Base-by-base conservation (phyloP, 2,329 filamentous ascomycete species). In the Periglandula ipomoeae region DNA sequence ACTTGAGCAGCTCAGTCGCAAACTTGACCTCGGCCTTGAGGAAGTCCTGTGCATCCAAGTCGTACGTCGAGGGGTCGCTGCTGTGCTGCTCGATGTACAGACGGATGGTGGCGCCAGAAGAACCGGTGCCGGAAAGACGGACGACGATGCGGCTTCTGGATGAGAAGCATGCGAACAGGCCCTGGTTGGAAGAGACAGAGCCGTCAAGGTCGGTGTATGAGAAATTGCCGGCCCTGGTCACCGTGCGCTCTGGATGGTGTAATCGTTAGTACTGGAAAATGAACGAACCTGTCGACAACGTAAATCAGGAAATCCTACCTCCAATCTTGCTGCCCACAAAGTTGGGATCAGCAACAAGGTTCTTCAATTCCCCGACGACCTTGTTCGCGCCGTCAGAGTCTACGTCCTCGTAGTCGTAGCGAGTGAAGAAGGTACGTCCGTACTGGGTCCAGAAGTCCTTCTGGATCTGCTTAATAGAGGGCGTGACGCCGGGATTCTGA, bases 181-280 rank as follows among this genome's bases (percentile, higher is more conserved):
- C 93, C 74, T 98, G 93, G 75, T 96, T 94, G 65, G 89, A 88
- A 62, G 89, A 86, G 48, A 97, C 88, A 56, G 89, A 95, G 53
- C 91, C 93, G 62, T 98, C 93, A n/a, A 98, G 83, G 64, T 98
- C 93, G 8, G 89, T 97, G 79, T 98, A 98, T 27, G 88, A 89
- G 70, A 98, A 98, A 78, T 98, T 90, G 56, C 90, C 93, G 6
- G 90, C 91, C 60, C 94, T 87, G 44, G 82, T 74, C 39, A 96
- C 89, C 62, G 89, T 95, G 65, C 86, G 87, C 55, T 76, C 78
- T 81, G 48, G 27, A 2, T 46, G 13, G 34, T 24, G 17, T 7
- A 4, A 19, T 35, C n/a, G 48, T 55, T 27, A 56, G 53, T 24
- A 43, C 15, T 22, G 26, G 4, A 26, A 39, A 8, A 5, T 13